Percentiles rank a stretch among this genome's conserved stretches.
Conservation (phyloP, 1,139 yeast species). For the Kodamaea fungicola region DNA sequence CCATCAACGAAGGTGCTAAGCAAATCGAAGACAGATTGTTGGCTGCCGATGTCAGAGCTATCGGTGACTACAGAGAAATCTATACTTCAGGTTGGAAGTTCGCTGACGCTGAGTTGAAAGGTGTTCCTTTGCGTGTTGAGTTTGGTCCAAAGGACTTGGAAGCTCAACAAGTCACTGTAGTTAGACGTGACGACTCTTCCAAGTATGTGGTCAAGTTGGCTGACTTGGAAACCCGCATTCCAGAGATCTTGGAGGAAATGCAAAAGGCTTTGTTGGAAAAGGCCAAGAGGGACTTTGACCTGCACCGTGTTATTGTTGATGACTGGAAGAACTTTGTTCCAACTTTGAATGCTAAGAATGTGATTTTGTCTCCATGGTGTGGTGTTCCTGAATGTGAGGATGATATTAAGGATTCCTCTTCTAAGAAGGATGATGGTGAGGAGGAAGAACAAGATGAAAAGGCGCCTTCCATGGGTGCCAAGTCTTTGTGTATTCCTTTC, state of each 20-base stretch:
- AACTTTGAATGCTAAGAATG: conserved; percentile 85
- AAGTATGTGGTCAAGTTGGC: conserved; percentile 65
- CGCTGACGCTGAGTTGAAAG: conserved; percentile 95
- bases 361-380: conserved; percentile 96
- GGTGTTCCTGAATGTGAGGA: conserved; percentile 94
- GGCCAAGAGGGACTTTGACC: conserved; percentile 81
- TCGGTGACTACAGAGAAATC: conserved; percentile 86
- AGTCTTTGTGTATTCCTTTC: conserved; percentile 93
- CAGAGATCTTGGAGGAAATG: conserved; percentile 74
- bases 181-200: conserved; percentile 86
- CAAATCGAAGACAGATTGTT: conserved; percentile 58
- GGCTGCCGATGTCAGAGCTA: conserved; percentile 63
- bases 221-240: conserved; percentile 64
- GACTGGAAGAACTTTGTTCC: conserved; percentile 94
- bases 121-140: conserved; percentile 90
- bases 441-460: conserved; percentile 89
- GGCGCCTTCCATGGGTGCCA: conserved; percentile 99
- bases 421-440: conserved; percentile 75
- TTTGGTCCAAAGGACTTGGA: conserved; percentile 94
- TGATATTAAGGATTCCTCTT: conserved; percentile 90
- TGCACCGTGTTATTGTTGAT: conserved; percentile 75
- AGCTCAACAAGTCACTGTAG: conserved; percentile 76
- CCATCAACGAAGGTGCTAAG: conserved; percentile 67
- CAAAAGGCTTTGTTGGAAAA: conserved; percentile 69
- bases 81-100: conserved; percentile 99